Conservation (phyloP, 768 basidiomycete genomes). For the Neoboletus subvelutipes region DNA sequence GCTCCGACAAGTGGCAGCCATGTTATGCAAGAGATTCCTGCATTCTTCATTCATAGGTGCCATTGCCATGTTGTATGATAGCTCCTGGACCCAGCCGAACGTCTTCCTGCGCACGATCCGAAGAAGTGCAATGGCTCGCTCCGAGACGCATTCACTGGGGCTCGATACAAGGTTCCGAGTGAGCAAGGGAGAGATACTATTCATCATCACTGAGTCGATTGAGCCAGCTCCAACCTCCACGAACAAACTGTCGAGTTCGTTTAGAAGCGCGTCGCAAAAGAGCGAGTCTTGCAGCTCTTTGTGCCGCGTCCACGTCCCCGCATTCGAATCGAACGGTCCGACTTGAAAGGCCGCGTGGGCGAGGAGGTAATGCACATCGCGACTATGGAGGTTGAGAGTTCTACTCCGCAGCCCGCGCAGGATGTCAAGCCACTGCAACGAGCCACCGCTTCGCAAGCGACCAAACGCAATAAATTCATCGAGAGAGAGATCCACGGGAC, state of each 20-base stretch:
- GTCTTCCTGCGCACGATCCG: not conserved
- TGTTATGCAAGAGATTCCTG: not conserved
- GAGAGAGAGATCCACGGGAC: not conserved
- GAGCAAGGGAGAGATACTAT: slow-evolving; percentile 25
- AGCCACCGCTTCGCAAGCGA: not conserved
- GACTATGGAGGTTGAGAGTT: not conserved
- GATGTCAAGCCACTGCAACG: not conserved
- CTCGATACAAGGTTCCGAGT: not conserved
- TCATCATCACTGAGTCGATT: slow-evolving; percentile 29
- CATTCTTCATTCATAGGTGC: not conserved
- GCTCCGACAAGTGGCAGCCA: not conserved
- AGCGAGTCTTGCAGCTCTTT: not conserved
- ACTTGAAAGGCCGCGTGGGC: not conserved
- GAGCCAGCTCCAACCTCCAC: not conserved
- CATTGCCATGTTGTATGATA: not conserved
- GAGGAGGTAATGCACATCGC: not conserved
- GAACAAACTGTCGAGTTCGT: not conserved
- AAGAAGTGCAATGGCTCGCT: not conserved
- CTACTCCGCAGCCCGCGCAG: not conserved
- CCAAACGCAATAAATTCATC: not conserved
- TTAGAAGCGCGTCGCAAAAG: not conserved
- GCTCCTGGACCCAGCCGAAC: not conserved
- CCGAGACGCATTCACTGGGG: not conserved
- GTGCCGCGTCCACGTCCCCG: not conserved
- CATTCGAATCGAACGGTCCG: slow-evolving; percentile 27